These are phyloP conservation scores for Skeletonema potamos DNA, from an alignment of 108 stramenopile species.

Conservation along the genomic window DNA sequence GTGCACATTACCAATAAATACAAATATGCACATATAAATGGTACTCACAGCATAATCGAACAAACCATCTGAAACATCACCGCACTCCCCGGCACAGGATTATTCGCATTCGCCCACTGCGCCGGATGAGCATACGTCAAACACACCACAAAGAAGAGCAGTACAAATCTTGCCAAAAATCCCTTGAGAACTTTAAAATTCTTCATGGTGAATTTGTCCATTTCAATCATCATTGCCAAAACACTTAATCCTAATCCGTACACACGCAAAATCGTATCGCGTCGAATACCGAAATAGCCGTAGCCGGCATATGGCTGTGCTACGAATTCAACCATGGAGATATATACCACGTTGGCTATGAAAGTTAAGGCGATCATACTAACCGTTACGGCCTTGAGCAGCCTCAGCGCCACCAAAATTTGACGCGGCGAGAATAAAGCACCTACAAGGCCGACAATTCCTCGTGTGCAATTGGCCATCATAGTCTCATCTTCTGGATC, in stretches of 20 bases:
- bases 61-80: slow-evolving; percentile 77
- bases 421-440: slow-evolving; percentile 60
- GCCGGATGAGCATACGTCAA: slow-evolving; percentile 61
- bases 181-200: slow-evolving; percentile 70
- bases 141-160: slow-evolving; percentile 68
- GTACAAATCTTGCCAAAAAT: slow-evolving; percentile 56
- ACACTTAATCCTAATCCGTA: slow-evolving; percentile 56
- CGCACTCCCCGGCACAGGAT: slow-evolving; percentile 60
- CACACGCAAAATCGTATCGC: slow-evolving; percentile 67
- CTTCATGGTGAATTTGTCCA: slow-evolving; percentile 56
- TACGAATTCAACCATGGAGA: slow-evolving; percentile 64
- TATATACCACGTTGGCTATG: slow-evolving; percentile 64
- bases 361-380: slow-evolving; percentile 62
- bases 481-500: slow-evolving; percentile 37
- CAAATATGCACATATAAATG: not conserved
- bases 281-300: slow-evolving; percentile 53
- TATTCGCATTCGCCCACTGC: slow-evolving; percentile 32
- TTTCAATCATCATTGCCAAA: slow-evolving; percentile 64
- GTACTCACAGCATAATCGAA: slow-evolving; percentile 74
- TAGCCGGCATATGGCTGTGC: slow-evolving; percentile 26
- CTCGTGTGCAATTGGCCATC: slow-evolving; percentile 21
- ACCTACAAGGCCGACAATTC: slow-evolving; percentile 39
- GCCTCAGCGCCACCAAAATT: slow-evolving; percentile 61
- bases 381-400: slow-evolving; percentile 72
- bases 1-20: slow-evolving; percentile 5